phyloP scores from a whole-genome alignment of 1,284 basidiomycete genomes.

The Testicularia cyperi region DNA sequence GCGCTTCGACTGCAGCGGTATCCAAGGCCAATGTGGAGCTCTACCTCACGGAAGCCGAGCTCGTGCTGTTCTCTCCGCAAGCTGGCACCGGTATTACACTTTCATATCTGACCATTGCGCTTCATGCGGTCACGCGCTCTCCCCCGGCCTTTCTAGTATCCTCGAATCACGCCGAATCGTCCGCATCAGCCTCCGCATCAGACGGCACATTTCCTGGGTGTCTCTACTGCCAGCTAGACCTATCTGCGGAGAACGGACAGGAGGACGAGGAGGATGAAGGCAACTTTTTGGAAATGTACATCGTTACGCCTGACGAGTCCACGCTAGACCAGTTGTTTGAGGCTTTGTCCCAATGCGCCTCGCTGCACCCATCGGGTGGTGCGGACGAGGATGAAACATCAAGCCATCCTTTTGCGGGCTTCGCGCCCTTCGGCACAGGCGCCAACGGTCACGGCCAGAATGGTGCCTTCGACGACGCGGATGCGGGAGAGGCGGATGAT shows the following conservation, averaged over 20 bases:
- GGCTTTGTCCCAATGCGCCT: constrained; percentile 81
- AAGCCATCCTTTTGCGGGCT: constrained; percentile 47
- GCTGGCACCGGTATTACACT: constrained; percentile 40
- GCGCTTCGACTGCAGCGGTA: constrained; percentile 10
- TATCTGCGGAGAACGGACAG: constrained; percentile 33
- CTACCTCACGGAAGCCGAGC: constrained; percentile 42
- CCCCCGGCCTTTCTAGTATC: constrained; percentile 34
- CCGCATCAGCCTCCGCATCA: not conserved
- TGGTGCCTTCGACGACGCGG: constrained; percentile 67
- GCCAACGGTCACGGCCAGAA: constrained; percentile 62
- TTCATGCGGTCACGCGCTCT: constrained; percentile 53
- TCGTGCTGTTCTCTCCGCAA: constrained; percentile 38
- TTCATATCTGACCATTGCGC: constrained; percentile 44
- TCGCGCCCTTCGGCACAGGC: constrained; percentile 53
- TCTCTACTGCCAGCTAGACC: constrained; percentile 57
- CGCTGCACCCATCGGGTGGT: constrained; percentile 72
- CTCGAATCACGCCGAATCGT: constrained; percentile 1
- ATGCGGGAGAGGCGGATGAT: constrained; percentile 3
- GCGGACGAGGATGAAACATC: constrained; percentile 13
- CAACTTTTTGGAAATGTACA: constrained; percentile 47
- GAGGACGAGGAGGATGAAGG: constrained; percentile 40
- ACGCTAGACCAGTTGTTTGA: constrained; percentile 85
- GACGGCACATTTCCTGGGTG: constrained; percentile 23
- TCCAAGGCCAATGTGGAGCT: constrained; percentile 19
- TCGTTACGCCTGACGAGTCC: constrained; percentile 29